Base-by-base conservation (phyloP, 805 yeast genomes). In the Nadsonia fulvescens region DNA sequence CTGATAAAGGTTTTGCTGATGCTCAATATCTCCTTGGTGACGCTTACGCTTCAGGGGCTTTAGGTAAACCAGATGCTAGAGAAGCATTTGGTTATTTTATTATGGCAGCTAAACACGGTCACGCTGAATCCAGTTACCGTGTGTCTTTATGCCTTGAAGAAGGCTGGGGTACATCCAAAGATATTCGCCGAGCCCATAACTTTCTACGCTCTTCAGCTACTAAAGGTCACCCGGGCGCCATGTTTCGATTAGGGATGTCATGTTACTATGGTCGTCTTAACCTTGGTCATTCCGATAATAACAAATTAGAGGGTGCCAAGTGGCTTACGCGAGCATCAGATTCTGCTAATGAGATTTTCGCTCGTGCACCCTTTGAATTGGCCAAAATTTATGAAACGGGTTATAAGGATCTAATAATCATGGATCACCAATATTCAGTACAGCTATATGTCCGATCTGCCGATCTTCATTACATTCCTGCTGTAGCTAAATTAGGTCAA, bases 11-110 rank as follows among this genome's bases (percentile, higher is more conserved):
- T 5, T 74, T 71, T 38, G 61, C 73, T 1, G 93, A 86, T 28
- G 92, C 96, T 0, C 96, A 89, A 47, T 89, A 86, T 43, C 58
- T 83, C 14, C 53, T 89, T 15, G 98, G 71, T n/a, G 96, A 86
- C 49, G 82, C 86, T 0, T 72, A 72, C 47, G 64, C 83, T 8
- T 70, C 86, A 2, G 92, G 93, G 3, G 79, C 78, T 0, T 60
- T 82, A 30, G 89, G 83, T 1, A 77, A 75, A 45, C 57, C 72
- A 7, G 93, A 83, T 27, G 62, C 73, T 38, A 67, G 63, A 35
- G 83, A 77, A 37, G 75, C 95, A 2, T 72, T 79, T 39, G 38
- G 48, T 2, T 61, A 78, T 30, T 89, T 89, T 46, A 82, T 74
- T 43, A 57, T 77, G 18, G 93, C 96, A 5, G 94, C 94, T 3